Evolutionary conservation across 2,329 filamentous ascomycete genomes (phyloP).

Genomic region (Rachicladosporium sp.): DNA sequence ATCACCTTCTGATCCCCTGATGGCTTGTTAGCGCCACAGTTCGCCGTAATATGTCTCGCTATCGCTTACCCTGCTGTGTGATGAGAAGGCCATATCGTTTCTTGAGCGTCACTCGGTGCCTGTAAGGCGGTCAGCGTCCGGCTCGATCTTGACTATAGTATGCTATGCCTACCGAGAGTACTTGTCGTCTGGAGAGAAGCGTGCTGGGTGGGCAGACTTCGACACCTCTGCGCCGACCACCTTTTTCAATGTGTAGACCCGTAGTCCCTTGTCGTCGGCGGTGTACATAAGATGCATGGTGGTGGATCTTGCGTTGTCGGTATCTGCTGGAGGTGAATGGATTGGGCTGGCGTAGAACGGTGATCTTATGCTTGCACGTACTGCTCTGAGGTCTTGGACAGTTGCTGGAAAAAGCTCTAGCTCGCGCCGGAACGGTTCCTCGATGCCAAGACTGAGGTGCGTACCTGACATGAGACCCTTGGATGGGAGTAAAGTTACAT

Average conservation of each 20-base stretch:
- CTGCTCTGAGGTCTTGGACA: background rate
- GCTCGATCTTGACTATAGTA: background rate
- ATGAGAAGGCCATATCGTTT: slow-evolving; percentile 80
- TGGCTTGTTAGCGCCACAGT: slow-evolving; percentile 2
- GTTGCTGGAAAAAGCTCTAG: background rate
- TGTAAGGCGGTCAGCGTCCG: slow-evolving; percentile 20
- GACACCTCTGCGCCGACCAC: slow-evolving; percentile 69
- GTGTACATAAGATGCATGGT: slow-evolving; percentile 76
- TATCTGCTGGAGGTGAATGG: background rate
- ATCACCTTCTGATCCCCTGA: slow-evolving; percentile 33
- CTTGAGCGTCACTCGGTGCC: slow-evolving; percentile 90
- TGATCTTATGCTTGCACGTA: background rate
- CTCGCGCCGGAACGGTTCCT: background rate
- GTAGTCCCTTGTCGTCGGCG: slow-evolving; percentile 68
- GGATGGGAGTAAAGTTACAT: too few relatives aligned
- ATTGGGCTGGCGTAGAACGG: background rate
- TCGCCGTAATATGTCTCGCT: background rate
- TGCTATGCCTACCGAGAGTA: slow-evolving; percentile 55
- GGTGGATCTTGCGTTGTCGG: slow-evolving; percentile 5
- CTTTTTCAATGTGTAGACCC: slow-evolving; percentile 92
- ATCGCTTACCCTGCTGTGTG: slow-evolving; percentile 53
- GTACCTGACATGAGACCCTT: background rate
- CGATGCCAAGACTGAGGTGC: background rate
- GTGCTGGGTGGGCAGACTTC: slow-evolving; percentile 88
- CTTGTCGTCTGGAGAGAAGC: slow-evolving; percentile 97